phyloP scores from a whole-genome alignment of 768 basidiomycete species.

The Tulasnella sp. region DNA sequence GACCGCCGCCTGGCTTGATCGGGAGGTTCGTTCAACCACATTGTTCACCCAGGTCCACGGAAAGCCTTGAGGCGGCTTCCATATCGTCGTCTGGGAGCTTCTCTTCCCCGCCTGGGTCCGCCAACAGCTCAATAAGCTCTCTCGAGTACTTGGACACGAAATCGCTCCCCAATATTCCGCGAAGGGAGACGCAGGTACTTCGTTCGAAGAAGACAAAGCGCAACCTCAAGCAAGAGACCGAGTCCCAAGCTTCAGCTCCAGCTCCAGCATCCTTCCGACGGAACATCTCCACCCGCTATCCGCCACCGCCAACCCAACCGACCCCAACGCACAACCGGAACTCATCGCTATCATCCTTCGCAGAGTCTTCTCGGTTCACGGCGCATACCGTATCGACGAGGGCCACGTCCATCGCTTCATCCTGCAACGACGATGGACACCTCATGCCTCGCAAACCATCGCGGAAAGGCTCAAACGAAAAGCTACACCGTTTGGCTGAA shows the following conservation, averaged over 20 bases:
- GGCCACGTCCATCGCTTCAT: slow-evolving; percentile 21
- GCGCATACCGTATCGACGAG: neutral
- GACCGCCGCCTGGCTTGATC: neutral
- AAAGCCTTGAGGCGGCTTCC: neutral
- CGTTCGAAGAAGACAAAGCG: neutral
- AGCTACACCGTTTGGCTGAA: neutral
- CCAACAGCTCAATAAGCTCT: slow-evolving; percentile 13
- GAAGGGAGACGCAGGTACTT: neutral
- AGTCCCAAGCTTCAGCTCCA: neutral
- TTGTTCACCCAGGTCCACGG: neutral
- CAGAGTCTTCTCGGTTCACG: slow-evolving; percentile 22
- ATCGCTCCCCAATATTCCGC: neutral
- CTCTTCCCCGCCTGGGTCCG: neutral
- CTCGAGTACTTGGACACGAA: slow-evolving; percentile 3
- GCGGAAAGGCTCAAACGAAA: neutral
- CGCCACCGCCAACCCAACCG: neutral
- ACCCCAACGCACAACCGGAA: slow-evolving; percentile 13
- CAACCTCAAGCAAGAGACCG: neutral
- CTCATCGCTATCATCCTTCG: slow-evolving; percentile 23
- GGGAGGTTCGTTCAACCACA: neutral
- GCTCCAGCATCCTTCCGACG: neutral
- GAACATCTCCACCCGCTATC: slow-evolving; percentile 16
- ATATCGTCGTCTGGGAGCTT: neutral
- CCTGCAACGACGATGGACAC: neutral
- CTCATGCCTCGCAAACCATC: neutral